These are phyloP conservation scores for Sclerospora graminicola DNA, from an alignment of 352 stramenopile genomes.

Conservation along the genomic window DNA sequence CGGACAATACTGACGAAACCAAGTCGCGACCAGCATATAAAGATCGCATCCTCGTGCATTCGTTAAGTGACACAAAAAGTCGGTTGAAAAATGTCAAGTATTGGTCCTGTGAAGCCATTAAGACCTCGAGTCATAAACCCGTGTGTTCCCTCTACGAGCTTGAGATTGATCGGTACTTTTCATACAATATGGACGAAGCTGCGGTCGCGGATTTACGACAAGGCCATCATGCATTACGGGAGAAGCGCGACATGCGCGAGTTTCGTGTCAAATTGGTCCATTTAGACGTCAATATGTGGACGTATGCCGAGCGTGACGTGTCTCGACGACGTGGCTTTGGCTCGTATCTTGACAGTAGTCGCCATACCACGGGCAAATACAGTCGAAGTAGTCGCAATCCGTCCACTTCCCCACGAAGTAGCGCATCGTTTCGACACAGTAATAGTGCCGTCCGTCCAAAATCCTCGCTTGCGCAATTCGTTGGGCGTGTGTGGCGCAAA, in stretches of 20 bases:
- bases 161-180: conserved; percentile 64
- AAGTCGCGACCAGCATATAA: conserved; percentile 50
- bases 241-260: conserved; percentile 53
- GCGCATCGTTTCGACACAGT: conserved; percentile 24
- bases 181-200: conserved; percentile 54
- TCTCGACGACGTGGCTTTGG: conserved; percentile 18
- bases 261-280: conserved; percentile 68
- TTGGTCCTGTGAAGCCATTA: conserved; percentile 55
- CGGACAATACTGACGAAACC: neutral
- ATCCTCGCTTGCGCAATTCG: conserved; percentile 23
- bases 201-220: conserved; percentile 28
- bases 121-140: conserved; percentile 62
- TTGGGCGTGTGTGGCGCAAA: conserved; percentile 24
- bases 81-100: conserved; percentile 47
- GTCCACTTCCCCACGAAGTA: conserved; percentile 27
- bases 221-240: conserved; percentile 38
- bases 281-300: conserved; percentile 72
- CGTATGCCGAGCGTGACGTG: conserved; percentile 32
- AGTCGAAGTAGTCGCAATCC: conserved; percentile 20
- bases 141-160: conserved; percentile 66
- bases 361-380: conserved; percentile 12
- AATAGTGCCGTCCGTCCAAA: no score
- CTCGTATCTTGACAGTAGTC: conserved; percentile 25
- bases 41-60: conserved; percentile 63
- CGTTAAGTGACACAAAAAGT: conserved; percentile 47